Evolutionary conservation across 1,139 yeast species (phyloP).

Genomic region (Geotrichum siamense): DNA sequence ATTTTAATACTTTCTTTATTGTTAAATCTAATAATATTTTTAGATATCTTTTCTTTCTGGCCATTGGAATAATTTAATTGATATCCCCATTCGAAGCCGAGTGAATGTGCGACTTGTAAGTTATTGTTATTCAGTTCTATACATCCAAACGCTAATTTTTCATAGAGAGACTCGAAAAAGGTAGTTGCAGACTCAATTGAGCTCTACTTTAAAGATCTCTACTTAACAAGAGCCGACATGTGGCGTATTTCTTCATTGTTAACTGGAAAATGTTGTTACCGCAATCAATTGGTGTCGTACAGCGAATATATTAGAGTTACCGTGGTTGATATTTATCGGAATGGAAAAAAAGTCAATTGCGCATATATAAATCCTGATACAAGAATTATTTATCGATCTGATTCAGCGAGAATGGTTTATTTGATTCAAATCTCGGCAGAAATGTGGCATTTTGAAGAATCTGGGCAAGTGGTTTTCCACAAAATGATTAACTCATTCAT

Average conservation of each 20-base stretch:
- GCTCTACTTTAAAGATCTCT: constrained; percentile 69
- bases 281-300: constrained; percentile 58
- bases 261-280: constrained; percentile 57
- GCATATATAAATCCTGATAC: constrained; percentile 70
- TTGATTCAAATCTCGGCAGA: constrained; percentile 85
- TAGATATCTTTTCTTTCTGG: constrained; percentile 57
- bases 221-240: constrained; percentile 86
- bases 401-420: constrained; percentile 76
- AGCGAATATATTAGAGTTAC: constrained; percentile 57
- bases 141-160: neutral
- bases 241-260: constrained; percentile 70
- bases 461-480: constrained; percentile 90
- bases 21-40: constrained; percentile 14
- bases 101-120: constrained; percentile 49
- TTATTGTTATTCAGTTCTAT: neutral
- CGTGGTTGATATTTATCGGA: constrained; percentile 59
- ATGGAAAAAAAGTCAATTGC: constrained; percentile 49
- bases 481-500: constrained; percentile 83
- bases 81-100: constrained; percentile 58
- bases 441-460: constrained; percentile 98
- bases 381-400: constrained; percentile 78
- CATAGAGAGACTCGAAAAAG: constrained; percentile 19
- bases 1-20: neutral
- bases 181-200: constrained; percentile 79
- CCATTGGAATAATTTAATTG: constrained; percentile 54